A percentile compares a stretch with the other conserved stretches of the same genome.
phyloP scores from a whole-genome alignment of 2,329 filamentous ascomycete genomes.

The Tolypocladium tropicale region DNA sequence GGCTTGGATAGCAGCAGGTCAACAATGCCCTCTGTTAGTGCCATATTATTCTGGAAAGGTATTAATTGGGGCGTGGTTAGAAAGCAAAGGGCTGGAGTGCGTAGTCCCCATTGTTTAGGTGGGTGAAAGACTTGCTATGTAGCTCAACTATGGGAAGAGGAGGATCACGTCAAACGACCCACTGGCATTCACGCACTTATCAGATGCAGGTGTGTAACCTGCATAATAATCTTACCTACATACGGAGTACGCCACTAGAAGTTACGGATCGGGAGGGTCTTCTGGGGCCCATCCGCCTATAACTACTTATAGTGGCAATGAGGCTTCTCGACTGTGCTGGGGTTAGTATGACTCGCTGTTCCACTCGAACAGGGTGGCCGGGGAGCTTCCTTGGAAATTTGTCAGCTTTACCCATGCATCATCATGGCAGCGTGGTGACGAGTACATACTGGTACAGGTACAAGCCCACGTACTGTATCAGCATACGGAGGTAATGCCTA shows the following conservation, averaged over 20 bases:
- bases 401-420: not conserved
- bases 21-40: not conserved
- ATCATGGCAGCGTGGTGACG: not conserved
- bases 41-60: not conserved
- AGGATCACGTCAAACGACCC: not conserved
- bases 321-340: not conserved
- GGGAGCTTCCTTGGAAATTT: not conserved
- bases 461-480: not conserved
- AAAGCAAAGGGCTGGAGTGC: not conserved
- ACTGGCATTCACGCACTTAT: not conserved
- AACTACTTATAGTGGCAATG: not conserved
- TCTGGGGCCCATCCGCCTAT: not conserved
- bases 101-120: not conserved
- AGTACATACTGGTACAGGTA: not conserved
- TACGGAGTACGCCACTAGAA: not conserved
- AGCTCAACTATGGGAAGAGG: not conserved
- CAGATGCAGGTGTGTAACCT: not conserved
- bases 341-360: not conserved
- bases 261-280: not conserved
- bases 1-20: not conserved
- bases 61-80: not conserved
- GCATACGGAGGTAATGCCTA: not conserved
- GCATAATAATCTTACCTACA: not conserved
- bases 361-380: not conserved
- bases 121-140: not conserved